Evolutionary conservation across 805 yeast species (phyloP).

Genomic region (Pichia kluyveri): DNA sequence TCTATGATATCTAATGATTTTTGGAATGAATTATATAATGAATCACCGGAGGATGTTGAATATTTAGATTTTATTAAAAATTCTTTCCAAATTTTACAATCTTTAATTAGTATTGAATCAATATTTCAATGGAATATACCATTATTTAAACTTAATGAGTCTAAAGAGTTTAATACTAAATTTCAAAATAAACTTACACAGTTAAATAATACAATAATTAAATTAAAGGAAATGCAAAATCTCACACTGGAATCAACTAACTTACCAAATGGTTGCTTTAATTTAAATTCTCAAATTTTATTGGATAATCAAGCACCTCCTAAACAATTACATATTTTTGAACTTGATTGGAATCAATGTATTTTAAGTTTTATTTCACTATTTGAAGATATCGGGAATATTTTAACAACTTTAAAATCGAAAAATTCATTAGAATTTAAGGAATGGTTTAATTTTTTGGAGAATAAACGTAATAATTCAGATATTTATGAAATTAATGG

Average conservation of each 20-base stretch:
- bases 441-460: conserved; percentile 19
- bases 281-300: conserved; percentile 38
- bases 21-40: not conserved
- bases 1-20: not conserved
- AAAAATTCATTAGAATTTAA: conserved; percentile 19
- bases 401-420: conserved; percentile 26
- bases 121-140: conserved; percentile 4
- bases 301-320: conserved; percentile 42
- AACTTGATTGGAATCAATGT: conserved; percentile 12
- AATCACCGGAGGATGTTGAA: not conserved
- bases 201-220: not conserved
- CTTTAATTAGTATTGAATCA: conserved; percentile 2
- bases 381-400: conserved; percentile 30
- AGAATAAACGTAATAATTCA: conserved; percentile 18
- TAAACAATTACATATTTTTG: conserved; percentile 22
- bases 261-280: conserved; percentile 29
- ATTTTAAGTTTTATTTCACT: conserved; percentile 17
- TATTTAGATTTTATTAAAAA: conserved; percentile 2
- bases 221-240: not conserved
- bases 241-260: not conserved
- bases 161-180: not conserved
- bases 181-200: not conserved
- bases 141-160: not conserved
- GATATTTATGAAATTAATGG: conserved; percentile 25
- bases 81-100: conserved; percentile 3